Base-by-base conservation (phyloP, 1,139 yeast genomes). In the Diutina ranongensis region DNA sequence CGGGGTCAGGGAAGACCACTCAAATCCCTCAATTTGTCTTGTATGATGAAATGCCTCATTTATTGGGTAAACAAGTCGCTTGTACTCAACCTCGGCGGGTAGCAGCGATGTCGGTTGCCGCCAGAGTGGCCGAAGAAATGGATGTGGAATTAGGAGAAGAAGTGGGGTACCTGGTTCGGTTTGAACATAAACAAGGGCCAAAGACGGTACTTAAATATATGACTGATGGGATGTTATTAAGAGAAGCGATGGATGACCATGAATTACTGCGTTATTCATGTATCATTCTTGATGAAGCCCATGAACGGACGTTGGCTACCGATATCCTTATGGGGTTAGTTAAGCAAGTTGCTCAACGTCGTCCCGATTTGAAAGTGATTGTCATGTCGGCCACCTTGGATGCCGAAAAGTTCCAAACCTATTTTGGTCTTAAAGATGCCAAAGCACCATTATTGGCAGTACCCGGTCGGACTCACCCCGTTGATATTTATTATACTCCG, bases 51-150 rank as follows among this genome's bases (percentile, higher is more conserved):
- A 78, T 94, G 64, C 95, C 94, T 28, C 94, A 85, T 52, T 65
- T 84, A 48, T 67, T 69, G 45, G 92, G 94, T 2, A 78, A 78
- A 34, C 87, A 82, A 60, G 86, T 89, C 45, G 97, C 95, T 1
- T 89, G 97, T 78, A 89, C 97, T 0, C 97, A 89, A 67, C 97
- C 97, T 18, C 79, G 97, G 65, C 78, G 97, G 66, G 97, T 89
- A 51, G 97, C 97, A 2, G 97, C 97, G 22, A 88, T 88, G 92
- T 85, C 95, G 49, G 97, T 89, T 45, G 97, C 97, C 19, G 81
- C 83, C 57, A 83, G 97, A 70, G 97, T 89, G 38, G 95, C 97
- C 2, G 94, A 87, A 56, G 97, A 89, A 65, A 80, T 89, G 87
- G 97, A 89, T 58, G 96, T 89, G 22, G 72, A 74, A 49, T 68